A percentile compares a stretch with the other conserved stretches of the same genome.
Evolutionary conservation across 75 land plant species (phyloP).

Genomic region (Larix kaempferi): DNA sequence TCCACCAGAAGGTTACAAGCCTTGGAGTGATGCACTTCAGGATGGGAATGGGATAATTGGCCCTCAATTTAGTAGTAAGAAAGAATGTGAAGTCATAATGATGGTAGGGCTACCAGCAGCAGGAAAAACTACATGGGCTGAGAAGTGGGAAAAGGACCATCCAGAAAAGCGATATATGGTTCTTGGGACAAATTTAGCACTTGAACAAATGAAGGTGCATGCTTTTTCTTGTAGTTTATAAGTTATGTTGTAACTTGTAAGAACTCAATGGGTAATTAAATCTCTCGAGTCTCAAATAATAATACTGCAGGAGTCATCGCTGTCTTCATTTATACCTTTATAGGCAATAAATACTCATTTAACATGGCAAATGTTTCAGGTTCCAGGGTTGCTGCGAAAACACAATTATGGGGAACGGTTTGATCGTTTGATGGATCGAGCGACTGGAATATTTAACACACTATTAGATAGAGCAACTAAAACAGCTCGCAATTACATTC

Average conservation of each 20-base stretch:
- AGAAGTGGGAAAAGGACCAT: slow-evolving; percentile 42
- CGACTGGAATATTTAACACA: slow-evolving; percentile 47
- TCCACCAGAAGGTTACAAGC: slow-evolving; percentile 45
- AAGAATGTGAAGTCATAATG: slow-evolving; percentile 50
- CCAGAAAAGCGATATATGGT: slow-evolving; percentile 52
- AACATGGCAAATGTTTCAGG: slow-evolving; percentile 18
- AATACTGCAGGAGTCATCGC: neutral
- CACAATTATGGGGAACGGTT: slow-evolving; percentile 54
- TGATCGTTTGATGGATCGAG: slow-evolving; percentile 52
- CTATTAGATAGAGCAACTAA: slow-evolving; percentile 38
- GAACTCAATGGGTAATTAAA: neutral
- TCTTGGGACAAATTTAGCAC: slow-evolving; percentile 53
- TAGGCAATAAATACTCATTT: neutral
- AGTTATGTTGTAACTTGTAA: neutral
- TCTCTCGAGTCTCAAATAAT: neutral
- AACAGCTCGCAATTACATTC: slow-evolving; percentile 41
- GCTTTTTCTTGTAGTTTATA: slow-evolving; percentile 1
- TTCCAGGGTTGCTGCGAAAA: slow-evolving; percentile 44
- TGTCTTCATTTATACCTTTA: neutral
- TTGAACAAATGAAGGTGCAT: slow-evolving; percentile 60
- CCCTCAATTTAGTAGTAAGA: slow-evolving; percentile 16
- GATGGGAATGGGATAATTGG: slow-evolving; percentile 42
- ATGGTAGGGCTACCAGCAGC: slow-evolving; percentile 63
- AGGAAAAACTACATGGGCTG: slow-evolving; percentile 59
- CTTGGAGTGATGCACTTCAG: slow-evolving; percentile 38